Base-by-base conservation (phyloP, 169 alveolate genomes). In the Babesia bigemina region DNA sequence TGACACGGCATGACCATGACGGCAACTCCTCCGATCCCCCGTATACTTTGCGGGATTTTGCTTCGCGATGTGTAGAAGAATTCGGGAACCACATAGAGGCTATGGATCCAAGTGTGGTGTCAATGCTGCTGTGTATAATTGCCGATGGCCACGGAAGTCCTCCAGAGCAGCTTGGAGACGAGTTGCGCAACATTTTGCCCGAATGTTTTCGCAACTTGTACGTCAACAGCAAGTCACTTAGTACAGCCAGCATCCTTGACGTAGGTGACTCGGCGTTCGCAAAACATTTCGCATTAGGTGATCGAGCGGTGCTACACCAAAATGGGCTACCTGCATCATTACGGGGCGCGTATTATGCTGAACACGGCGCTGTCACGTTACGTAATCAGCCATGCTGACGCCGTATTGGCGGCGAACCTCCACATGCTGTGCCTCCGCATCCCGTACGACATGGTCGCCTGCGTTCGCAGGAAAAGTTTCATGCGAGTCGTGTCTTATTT, bases 281-380 rank as follows among this genome's bases (percentile, higher is more conserved):
- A 2, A 7, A n/a, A 1, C 7, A 47, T 17, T 3, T 4, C 11
- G 28, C 42, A 36, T 19, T 29, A 71, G 81, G 52, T 29, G n/a
- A 14, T 71, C 28, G 63, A 58, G 21, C 3, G 33, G 16, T 71
- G 72, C 72, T 71, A 29, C 17, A 17, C 12, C 28, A 33, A 24
- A 13, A 36, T 56, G 22, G 81, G 62, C 16, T 71, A 71, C 67
- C 14, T 71, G n/a, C 81, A 71, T 28, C 81, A 71, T 49, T 45
- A 45, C 42, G 70, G 60, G 19, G 58, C 71, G 19, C 21, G 81
- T 8, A 13, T 58, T n/a, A 59, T 71, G 81, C 29, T 71, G 48
- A 71, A 71, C 26, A 19, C 48, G 29, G 81, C 71, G 36, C 28
- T 71, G 8, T 45, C 48, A 8, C 59, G 72, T 4, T 29, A 60